Percentiles rank a stretch among this genome's conserved stretches.
phyloP scores from a whole-genome alignment of 1,284 basidiomycete species.

The Apiotrichum domesticum region DNA sequence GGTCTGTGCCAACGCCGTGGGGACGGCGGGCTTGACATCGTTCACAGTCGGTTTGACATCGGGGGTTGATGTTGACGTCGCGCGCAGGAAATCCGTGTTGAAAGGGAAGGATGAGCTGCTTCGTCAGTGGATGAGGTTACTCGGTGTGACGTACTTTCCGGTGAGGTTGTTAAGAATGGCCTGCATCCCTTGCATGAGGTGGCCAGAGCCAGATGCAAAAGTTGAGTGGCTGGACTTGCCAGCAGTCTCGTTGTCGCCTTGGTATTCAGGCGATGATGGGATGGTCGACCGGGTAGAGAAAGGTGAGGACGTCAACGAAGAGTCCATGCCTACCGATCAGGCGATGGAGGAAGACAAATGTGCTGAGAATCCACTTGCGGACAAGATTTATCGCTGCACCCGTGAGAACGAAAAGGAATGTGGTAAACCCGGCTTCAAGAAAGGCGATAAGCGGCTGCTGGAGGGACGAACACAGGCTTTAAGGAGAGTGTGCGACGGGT shows the following conservation, averaged over 20 bases:
- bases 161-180: conserved; percentile 23
- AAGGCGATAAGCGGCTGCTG: too few species aligned
- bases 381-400: too few species aligned
- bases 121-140: background rate
- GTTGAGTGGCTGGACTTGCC: conserved; percentile 2
- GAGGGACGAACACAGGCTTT: too few species aligned
- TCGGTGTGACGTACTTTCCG: conserved; percentile 15
- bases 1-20: background rate
- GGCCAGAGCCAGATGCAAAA: conserved; percentile 10
- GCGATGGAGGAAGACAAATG: background rate
- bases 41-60: conserved; percentile 7
- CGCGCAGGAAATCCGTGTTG: conserved; percentile 2
- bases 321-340: conserved; percentile 20
- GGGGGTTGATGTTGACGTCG: background rate
- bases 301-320: conserved; percentile 31
- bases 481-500: too few species aligned
- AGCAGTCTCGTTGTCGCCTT: conserved; percentile 13
- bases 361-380: too few species aligned
- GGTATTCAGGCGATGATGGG: conserved; percentile 31
- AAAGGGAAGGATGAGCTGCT: conserved; percentile 9
- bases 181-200: conserved; percentile 32
- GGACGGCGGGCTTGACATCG: conserved; percentile 1
- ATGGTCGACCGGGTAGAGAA: conserved; percentile 33
- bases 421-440: too few species aligned
- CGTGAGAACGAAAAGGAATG: too few species aligned